Percentiles rank a stretch among this genome's conserved stretches.
Evolutionary conservation across 2,329 filamentous ascomycete genomes (phyloP).

Genomic region (Lachnellula cervina): DNA sequence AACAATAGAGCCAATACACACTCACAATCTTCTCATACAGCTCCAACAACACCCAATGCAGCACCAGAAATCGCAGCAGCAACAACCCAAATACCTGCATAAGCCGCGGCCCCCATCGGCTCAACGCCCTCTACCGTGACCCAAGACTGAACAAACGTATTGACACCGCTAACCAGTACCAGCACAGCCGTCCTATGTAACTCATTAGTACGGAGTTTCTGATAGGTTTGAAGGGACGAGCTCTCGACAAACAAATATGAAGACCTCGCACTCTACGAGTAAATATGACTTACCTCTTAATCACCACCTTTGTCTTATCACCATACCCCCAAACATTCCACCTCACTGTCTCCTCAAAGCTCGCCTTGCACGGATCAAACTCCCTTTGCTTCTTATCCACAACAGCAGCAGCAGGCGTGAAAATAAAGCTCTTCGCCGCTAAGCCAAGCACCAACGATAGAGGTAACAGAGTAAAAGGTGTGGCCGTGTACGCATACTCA

Average conservation of each 20-base stretch:
- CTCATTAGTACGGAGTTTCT: too few species aligned
- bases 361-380: conserved; percentile 62
- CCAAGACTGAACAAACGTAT: conserved; percentile 60
- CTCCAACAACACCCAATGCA: conserved; percentile 47
- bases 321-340: conserved; percentile 70
- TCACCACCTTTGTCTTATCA: conserved; percentile 56
- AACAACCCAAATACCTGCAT: conserved; percentile 69
- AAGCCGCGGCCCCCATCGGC: conserved; percentile 62
- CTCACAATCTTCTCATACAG: conserved; percentile 35
- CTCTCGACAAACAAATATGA: too few species aligned
- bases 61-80: conserved; percentile 57
- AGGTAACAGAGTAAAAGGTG: conserved; percentile 56
- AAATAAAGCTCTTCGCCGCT: conserved; percentile 72
- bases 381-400: conserved; percentile 46
- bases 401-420: conserved; percentile 59
- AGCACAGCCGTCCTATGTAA: conserved; percentile 51
- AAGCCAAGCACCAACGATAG: conserved; percentile 55
- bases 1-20: not conserved
- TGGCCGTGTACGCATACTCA: conserved; percentile 60
- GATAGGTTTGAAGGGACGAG: too few species aligned
- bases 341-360: conserved; percentile 63
- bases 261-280: too few species aligned
- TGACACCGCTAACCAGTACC: conserved; percentile 51
- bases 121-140: conserved; percentile 68
- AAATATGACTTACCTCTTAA: conserved; percentile 36